Evolutionary conservation across 352 stramenopile genomes (phyloP), one percentile per base, ranked within the genome.

Genomic region (Discostella stelligera): DNA sequence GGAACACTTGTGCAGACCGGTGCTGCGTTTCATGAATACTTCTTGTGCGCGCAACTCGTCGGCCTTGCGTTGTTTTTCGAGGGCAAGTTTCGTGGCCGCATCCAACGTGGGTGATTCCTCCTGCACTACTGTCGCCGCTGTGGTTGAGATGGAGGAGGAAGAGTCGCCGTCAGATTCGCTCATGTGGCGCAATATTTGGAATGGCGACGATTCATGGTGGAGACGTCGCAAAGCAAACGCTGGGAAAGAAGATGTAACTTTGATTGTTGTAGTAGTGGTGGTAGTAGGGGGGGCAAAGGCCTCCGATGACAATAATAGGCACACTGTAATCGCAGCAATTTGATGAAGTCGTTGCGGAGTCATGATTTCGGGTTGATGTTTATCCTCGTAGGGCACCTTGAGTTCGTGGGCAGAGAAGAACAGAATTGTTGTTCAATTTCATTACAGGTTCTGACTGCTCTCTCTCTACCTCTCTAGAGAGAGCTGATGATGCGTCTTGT

Each of bases 1-100:
- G 11, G 67, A 84, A 54, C 89, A 94, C 32, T 83, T 83, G 75
- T 91, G 74, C 18, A 86, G 81, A 9, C 89, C 89, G 8, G 87
- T 93, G 23, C 58, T 81, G 49, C 87, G 74, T 65, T 93, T 88
- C 82, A 94, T 92, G 67, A 94, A 94, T 14, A 93, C 88, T 78
- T 94, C 89, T 78, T 93, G 87, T 18, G 80, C 68, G 44, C 84
- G 68, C n/a, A 94, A 75, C 77, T 90, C 84, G 56, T 90, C 71
- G 20, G 84, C 80, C 62, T 76, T 81, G 23, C 54, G 37, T 70
- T 82, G 62, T 64, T 80, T 88, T 68, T 88, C 80, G 6, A 80
- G 44, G 5, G 52, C 53, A 53, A 80, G 66, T 59, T 70, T 74
- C 6, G 61, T 74, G 23, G 66, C 77, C 5, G 70, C 49, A 32